Base-by-base conservation (phyloP, 768 basidiomycete genomes). In the Trametes elegans region DNA sequence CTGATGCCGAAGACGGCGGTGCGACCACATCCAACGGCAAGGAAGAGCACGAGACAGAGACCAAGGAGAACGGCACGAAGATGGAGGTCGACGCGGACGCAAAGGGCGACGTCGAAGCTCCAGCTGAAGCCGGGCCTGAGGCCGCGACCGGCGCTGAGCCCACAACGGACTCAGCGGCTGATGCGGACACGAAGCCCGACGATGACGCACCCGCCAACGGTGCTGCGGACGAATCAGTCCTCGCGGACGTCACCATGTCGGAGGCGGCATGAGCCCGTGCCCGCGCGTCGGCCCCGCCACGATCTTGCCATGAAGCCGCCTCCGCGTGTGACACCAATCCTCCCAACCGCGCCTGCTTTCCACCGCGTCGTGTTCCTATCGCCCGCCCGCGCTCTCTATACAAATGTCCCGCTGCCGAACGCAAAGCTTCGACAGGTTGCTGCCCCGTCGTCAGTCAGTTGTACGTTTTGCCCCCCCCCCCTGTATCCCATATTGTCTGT, bases 1-100 rank as follows among this genome's bases (percentile, higher is more conserved):
- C 59, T 55, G 62, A 64, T 16, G 49, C 62, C 45, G 60, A 62
- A 53, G 65, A 64, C 41, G 49, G 56, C 55, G 55, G 45, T 16
- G 48, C 52, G 11, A 40, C 49, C n/a, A 45, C 52, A 16, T 32
- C 53, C n/a, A 61, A 57, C 41, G 59, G 48, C 23, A 62, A 65
- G 41, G 55, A 57, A n/a, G 62, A 59, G 24, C 61, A 57, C 31
- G 60, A 60, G 28, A 38, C 55, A 19, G 53, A 60, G 26, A 24
- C 52, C 9, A 54, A 56, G 39, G 61, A 64, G 26, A 41, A 53
- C 23, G 49, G 29, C 14, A 38, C 36, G 61, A 62, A 70, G 59
- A 69, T 75, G 49, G 80, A 79, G 18, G 55, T 68, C 53, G 72
- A 79, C 59, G 77, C 78, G 2, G 56, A 60, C 5, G 68, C 68